Evolutionary conservation across 1,284 basidiomycete genomes (phyloP).

Genomic region (Pseudozyma pruni): DNA sequence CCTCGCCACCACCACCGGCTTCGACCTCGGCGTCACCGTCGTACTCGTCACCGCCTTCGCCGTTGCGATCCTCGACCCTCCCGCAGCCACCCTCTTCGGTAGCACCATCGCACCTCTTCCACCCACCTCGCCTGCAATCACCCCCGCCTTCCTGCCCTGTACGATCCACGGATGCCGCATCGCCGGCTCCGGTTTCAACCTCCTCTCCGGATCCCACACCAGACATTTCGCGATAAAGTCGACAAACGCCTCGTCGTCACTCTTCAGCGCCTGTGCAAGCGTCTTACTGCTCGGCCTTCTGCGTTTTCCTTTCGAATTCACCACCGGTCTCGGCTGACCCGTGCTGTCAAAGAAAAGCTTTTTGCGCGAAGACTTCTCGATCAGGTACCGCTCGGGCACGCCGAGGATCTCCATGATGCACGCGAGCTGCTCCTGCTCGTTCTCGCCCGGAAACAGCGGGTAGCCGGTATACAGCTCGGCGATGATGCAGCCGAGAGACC

Average conservation of each 20-base stretch:
- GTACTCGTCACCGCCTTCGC: no score
- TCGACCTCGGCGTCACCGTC: slow-evolving; percentile 12
- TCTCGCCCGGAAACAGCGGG: slow-evolving; percentile 97
- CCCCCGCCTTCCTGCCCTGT: slow-evolving; percentile 25
- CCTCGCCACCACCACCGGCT: slow-evolving; percentile 3
- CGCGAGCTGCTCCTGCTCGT: slow-evolving; percentile 94
- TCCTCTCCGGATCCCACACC: slow-evolving; percentile 95
- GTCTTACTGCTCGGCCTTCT: slow-evolving; percentile 90
- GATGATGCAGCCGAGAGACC: slow-evolving; percentile 96
- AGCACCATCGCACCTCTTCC: background rate
- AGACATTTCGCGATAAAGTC: slow-evolving; percentile 91
- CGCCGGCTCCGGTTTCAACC: slow-evolving; percentile 92
- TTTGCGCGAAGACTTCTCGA: slow-evolving; percentile 92
- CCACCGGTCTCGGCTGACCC: slow-evolving; percentile 88
- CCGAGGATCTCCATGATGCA: slow-evolving; percentile 99
- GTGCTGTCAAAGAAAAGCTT: slow-evolving; percentile 97
- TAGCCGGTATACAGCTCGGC: slow-evolving; percentile 99
- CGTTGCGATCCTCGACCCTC: background rate
- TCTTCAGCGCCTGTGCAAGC: slow-evolving; percentile 85
- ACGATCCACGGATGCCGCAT: slow-evolving; percentile 68
- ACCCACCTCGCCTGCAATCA: background rate
- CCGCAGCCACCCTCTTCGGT: slow-evolving; percentile 9
- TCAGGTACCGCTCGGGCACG: slow-evolving; percentile 90
- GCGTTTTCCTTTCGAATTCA: slow-evolving; percentile 94
- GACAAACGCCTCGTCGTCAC: slow-evolving; percentile 78